Evolutionary conservation across 2,329 filamentous ascomycete genomes (phyloP).

Genomic region (Talaromyces atroroseus): DNA sequence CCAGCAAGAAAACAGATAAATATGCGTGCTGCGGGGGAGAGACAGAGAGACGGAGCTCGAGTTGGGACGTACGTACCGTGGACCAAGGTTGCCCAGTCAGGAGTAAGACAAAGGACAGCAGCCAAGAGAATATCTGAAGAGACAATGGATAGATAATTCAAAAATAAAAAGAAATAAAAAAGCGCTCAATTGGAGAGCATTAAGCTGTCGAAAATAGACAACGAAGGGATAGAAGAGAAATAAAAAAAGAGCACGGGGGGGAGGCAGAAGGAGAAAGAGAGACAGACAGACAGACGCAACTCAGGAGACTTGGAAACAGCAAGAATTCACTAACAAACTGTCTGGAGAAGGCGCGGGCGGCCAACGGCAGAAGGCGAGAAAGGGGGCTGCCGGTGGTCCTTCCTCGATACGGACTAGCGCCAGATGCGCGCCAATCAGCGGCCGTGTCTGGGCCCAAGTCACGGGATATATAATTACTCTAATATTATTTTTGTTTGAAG

Average conservation of each 20-base stretch:
- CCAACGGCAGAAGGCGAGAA: background rate
- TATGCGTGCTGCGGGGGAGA: background rate
- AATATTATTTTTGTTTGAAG: too few relatives aligned
- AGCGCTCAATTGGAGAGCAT: constrained; percentile 1
- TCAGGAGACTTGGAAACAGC: constrained; percentile 8
- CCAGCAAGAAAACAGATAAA: background rate
- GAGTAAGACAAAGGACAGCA: constrained; percentile 5
- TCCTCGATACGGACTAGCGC: background rate
- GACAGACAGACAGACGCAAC: constrained; percentile 1
- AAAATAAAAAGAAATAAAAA: background rate
- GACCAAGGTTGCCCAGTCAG: constrained; percentile 11
- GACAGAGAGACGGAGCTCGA: background rate
- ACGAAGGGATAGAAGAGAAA: constrained; percentile 6
- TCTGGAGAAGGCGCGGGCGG: background rate
- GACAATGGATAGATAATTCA: background rate
- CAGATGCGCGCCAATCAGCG: background rate
- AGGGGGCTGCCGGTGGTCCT: constrained; percentile 6
- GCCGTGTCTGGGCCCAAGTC: background rate
- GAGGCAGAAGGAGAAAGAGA: background rate
- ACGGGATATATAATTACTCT: background rate
- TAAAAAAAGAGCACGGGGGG: background rate
- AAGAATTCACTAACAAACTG: constrained; percentile 3
- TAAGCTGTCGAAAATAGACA: constrained; percentile 1
- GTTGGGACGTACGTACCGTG: constrained; percentile 9
- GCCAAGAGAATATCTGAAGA: background rate